A percentile compares a stretch with the other conserved stretches of the same genome.
These are phyloP conservation scores for Berkeleyomyces basicola DNA, from an alignment of 2,329 filamentous ascomycete genomes.

Conservation along the genomic window DNA sequence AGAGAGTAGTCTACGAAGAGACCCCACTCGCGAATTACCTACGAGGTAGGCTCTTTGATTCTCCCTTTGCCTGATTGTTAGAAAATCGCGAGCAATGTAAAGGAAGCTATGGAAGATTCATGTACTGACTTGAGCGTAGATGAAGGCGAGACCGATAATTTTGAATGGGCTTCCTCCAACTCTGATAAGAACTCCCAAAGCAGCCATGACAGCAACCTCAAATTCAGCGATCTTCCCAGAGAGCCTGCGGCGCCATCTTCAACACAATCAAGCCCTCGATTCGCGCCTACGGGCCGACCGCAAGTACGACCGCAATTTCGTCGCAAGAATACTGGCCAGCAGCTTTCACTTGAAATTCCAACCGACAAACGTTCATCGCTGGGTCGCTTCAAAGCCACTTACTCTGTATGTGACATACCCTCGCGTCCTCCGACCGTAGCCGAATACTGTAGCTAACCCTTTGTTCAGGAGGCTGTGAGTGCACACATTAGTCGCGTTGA, in stretches of 20 bases:
- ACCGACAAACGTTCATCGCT: slow-evolving; percentile 23
- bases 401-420: slow-evolving; percentile 29
- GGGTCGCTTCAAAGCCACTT: slow-evolving; percentile 31
- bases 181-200: slow-evolving; percentile 17
- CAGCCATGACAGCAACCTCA: slow-evolving; percentile 19
- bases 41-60: slow-evolving; percentile 44
- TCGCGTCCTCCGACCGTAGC: background rate
- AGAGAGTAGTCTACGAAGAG: slow-evolving; percentile 72
- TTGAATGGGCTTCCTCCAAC: slow-evolving; percentile 30
- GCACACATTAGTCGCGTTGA: slow-evolving; percentile 59
- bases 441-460: background rate
- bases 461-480: slow-evolving; percentile 46
- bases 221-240: slow-evolving; percentile 12
- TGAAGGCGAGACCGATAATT: slow-evolving; percentile 33
- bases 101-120: slow-evolving; percentile 7
- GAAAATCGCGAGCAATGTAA: background rate
- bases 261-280: slow-evolving; percentile 32
- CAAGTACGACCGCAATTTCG: slow-evolving; percentile 38
- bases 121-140: slow-evolving; percentile 20
- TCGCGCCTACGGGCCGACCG: slow-evolving; percentile 40
- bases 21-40: slow-evolving; percentile 80
- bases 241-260: slow-evolving; percentile 25
- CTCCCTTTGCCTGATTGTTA: background rate
- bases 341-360: slow-evolving; percentile 25
- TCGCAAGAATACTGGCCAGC: slow-evolving; percentile 27